A percentile compares a stretch with the other conserved stretches of the same genome.
phyloP scores from a whole-genome alignment of 768 basidiomycete species.

The Lactifluus volemus region DNA sequence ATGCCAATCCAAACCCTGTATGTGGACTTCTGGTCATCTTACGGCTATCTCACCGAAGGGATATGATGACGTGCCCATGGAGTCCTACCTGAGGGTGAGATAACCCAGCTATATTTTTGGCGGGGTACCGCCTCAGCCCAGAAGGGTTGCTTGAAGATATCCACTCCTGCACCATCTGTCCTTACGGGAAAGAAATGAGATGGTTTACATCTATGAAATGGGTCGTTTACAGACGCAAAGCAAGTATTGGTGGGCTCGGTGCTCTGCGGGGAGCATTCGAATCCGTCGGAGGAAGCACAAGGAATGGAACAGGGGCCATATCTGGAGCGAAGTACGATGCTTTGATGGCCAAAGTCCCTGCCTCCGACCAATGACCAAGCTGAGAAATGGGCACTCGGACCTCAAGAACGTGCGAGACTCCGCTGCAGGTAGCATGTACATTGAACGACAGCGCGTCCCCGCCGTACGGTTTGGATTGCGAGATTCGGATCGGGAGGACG shows the following conservation, averaged over 20 bases:
- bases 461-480: conserved; percentile 33
- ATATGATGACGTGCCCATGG: conserved; percentile 55
- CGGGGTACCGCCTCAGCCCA: conserved; percentile 59
- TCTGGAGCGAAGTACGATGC: conserved; percentile 51
- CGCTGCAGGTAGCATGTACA: conserved; percentile 26
- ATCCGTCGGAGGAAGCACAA: conserved; percentile 47
- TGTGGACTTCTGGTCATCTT: neutral
- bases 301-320: conserved; percentile 49
- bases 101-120: conserved; percentile 58
- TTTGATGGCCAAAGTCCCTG: conserved; percentile 27
- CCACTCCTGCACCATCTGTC: conserved; percentile 82
- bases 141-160: conserved; percentile 44
- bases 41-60: neutral
- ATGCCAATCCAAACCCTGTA: conserved; percentile 87
- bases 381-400: conserved; percentile 40
- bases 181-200: conserved; percentile 4
- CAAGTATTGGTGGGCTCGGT: conserved; percentile 45
- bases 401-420: conserved; percentile 23
- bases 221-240: conserved; percentile 40
- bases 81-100: conserved; percentile 77
- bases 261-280: conserved; percentile 21
- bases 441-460: conserved; percentile 33
- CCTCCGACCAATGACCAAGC: conserved; percentile 32
- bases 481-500: conserved; percentile 43
- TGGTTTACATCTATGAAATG: neutral